Percentiles rank a stretch among this genome's conserved stretches.
Conservation (phyloP, 2,329 filamentous ascomycete genomes). For the Celoporthe dispersa region DNA sequence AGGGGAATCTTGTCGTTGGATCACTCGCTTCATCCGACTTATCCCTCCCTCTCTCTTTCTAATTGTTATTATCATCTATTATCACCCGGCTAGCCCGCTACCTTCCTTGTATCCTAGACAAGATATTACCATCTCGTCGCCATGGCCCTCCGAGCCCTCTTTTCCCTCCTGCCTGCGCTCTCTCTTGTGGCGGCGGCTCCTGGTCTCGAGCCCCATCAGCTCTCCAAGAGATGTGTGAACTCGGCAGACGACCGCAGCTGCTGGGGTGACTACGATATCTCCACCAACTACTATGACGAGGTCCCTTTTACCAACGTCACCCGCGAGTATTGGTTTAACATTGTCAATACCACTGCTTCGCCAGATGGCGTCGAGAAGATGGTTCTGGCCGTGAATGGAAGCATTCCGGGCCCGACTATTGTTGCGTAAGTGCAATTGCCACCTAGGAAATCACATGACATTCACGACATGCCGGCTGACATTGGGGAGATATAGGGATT, state of each 20-base stretch:
- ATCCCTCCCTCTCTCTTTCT: background rate
- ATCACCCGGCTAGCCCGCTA: background rate
- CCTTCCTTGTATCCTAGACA: background rate
- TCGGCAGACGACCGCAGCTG: constrained; percentile 26
- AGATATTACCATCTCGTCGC: background rate
- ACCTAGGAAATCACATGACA: no score
- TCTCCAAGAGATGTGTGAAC: constrained; percentile 21
- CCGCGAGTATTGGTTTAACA: constrained; percentile 39
- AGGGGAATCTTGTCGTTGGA: background rate
- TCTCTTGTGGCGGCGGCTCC: constrained; percentile 20
- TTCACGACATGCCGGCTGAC: no score
- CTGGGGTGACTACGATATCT: constrained; percentile 46
- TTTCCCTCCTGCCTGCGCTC: constrained; percentile 17
- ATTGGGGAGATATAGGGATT: constrained; percentile 42
- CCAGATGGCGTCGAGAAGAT: constrained; percentile 41
- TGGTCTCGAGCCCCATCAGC: background rate
- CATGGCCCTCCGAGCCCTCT: constrained; percentile 19
- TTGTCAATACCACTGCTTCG: constrained; percentile 34
- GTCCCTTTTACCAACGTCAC: constrained; percentile 44
- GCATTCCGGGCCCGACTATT: constrained; percentile 52
- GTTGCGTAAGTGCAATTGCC: constrained; percentile 33
- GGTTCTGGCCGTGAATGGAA: constrained; percentile 48
- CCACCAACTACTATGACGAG: constrained; percentile 39
- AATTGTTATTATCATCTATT: background rate
- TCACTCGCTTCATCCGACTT: background rate